Evolutionary conservation across 306 rosid genomes (phyloP), one percentile per base, ranked within the genome.

Genomic region (Quercus agrifolia): DNA sequence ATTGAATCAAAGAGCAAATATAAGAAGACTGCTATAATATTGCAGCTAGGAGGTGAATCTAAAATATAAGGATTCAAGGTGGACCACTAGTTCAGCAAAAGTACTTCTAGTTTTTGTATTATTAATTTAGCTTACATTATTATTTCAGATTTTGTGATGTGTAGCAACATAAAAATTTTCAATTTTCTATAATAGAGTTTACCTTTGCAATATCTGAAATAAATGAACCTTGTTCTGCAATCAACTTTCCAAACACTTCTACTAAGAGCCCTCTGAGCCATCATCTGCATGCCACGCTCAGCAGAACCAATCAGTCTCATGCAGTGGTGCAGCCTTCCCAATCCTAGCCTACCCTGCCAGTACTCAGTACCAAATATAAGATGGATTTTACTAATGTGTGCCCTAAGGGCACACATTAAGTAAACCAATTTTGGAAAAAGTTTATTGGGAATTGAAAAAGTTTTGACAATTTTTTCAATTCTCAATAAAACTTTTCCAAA

Each of bases 321-420:
- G 87, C 99, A 93, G 81, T 95, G 99, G 88, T 91, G 99, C 87
- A 95, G 79, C 90, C 99, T 90, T 88, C 99, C 96, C 12, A 97
- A 96, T 73, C 99, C 98, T 21, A 95, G 81, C 89, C 99, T 87
- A 80, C 94, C 99, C 99, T 95, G 90, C 77, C 86, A 85, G 14
- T 46, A 78, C 62, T 68, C 31, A 64, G 59, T 56, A 75, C 75
- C 14, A 46, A 46, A 46, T 20, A 67, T 30, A 70, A 74, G 70
- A 51, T 70, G n/a, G n/a, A n/a, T n/a, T n/a, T n/a, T n/a, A n/a
- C n/a, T n/a, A n/a, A n/a, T n/a, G n/a, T n/a, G n/a, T n/a, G n/a
- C n/a, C n/a, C n/a, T n/a, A n/a, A n/a, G n/a, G n/a, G n/a, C n/a
- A n/a, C n/a, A n/a, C n/a, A n/a, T n/a, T n/a, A n/a, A n/a, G n/a